Base-by-base conservation (phyloP, 75 land plant species). In the Selaginella moellendorffii region DNA sequence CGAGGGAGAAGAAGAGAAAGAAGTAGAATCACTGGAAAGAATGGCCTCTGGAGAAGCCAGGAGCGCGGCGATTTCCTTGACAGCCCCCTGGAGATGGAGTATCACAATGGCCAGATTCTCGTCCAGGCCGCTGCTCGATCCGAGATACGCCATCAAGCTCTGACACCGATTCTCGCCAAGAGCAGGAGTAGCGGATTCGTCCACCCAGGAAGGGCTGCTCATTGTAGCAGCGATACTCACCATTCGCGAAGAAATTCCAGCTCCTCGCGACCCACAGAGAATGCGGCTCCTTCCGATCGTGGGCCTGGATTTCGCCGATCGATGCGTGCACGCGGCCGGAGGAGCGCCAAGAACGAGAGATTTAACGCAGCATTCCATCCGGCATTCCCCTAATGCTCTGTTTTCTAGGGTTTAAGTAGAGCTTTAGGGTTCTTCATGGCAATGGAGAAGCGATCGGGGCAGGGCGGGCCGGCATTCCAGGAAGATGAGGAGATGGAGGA, bases 401-500 rank as follows among this genome's bases (percentile, higher is more conserved):
- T n/a, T n/a, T n/a, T n/a, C n/a, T n/a, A n/a, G 46, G 46, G 46
- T 36, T 36, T 36, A 36, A 14, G 46, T 5, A 36, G 10, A 14
- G 46, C 10, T 5, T 14, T 36, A 36, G 46, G 46, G 46, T 36
- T 36, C 46, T 36, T 36, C n/a, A n/a, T n/a, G n/a, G n/a, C n/a
- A n/a, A n/a, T 54, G 58, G 58, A 54, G 67, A 31, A 68, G 63
- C 27, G 30, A 28, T 24, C 75, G 28, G 54, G 54, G 67, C 23
- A n/a, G 71, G 26, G 22, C 65, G 28, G 63, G 77, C 71, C 0
- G 82, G 54, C 1, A 25, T 12, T 18, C 2, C 84, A 80, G 10
- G 89, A 74, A 0, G 93, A 85, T 8, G 93, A 85, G 0, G 90
- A 87, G 1, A 80, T 72, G 18, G 97, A 85, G 0, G 88, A 73